Evolutionary conservation across 371 early-diverging fungal species (phyloP).

Genomic region (Mortierella sp.): DNA sequence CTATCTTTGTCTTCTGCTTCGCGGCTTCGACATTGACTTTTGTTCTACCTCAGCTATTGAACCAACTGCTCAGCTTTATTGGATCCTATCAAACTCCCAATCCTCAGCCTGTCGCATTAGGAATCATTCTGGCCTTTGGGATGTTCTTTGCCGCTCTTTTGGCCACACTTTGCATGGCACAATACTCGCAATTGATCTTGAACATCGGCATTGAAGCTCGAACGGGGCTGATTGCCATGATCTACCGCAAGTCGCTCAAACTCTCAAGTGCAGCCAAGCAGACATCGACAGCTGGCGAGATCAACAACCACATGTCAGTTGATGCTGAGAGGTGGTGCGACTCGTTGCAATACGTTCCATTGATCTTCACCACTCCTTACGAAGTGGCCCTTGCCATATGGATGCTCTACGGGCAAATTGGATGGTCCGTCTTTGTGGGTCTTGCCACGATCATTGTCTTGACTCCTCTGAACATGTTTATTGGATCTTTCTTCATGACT

Average conservation of each 20-base stretch:
- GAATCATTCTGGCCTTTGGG: constrained; percentile 49
- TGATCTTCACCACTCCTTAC: constrained; percentile 53
- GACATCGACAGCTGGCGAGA: constrained; percentile 70
- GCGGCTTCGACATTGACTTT: constrained; percentile 40
- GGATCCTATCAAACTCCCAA: constrained; percentile 15
- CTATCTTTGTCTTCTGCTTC: constrained; percentile 33
- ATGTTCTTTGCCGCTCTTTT: constrained; percentile 49
- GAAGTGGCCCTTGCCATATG: constrained; percentile 60
- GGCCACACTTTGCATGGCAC: constrained; percentile 47
- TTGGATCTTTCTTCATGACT: constrained; percentile 53
- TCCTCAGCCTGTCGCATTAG: constrained; percentile 35
- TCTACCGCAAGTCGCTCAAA: constrained; percentile 67
- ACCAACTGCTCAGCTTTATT: constrained; percentile 30
- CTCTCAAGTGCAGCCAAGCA: constrained; percentile 64
- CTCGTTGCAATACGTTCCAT: constrained; percentile 53
- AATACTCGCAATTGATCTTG: constrained; percentile 40
- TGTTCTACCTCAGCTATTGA: constrained; percentile 44
- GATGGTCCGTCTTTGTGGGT: constrained; percentile 63
- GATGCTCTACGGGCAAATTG: constrained; percentile 65
- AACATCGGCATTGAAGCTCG: constrained; percentile 58
- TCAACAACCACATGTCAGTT: constrained; percentile 85
- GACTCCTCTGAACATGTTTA: constrained; percentile 61
- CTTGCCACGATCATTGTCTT: constrained; percentile 56
- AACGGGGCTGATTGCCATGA: constrained; percentile 61
- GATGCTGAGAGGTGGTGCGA: constrained; percentile 69